Evolutionary conservation across 1,284 basidiomycete genomes (phyloP), one percentile per base, ranked within the genome.

Genomic region (Ceratobasidium theobromae): DNA sequence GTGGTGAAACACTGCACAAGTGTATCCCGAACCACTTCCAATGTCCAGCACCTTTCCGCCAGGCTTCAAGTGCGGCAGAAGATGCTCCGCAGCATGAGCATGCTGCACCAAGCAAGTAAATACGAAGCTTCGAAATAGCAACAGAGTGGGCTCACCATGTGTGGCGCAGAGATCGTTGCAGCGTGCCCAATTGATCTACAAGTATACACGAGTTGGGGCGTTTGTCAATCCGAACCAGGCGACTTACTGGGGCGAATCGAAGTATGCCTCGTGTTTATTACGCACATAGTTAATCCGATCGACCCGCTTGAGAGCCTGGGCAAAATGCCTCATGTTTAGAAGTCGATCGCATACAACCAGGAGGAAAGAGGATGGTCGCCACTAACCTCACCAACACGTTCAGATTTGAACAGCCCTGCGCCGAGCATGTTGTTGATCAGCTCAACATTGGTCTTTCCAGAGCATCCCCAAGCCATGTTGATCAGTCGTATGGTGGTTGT

Each of bases 91-190:
- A 0, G 92, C 92, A 70, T 93, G 86, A 0, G 91, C 93, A 70
- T 96, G 93, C 89, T 91, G 67, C 28, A 25, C 12, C 32, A 41
- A 27, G 18, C 6, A 27, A 27, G 43, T 60, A 60, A 45, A 41
- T n/a, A 12, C 38, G 14, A 41, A 30, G n/a, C 21, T 0, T 16
- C 28, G 14, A 25, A n/a, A 43, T 25, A 52, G n/a, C 30, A 55
- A 30, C 9, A 43, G 11, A 23, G 38, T 41, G 21, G 38, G 66
- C 74, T 46, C 43, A 88, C 89, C 91, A 94, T 95, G 74, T 95
- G 93, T 1, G 93, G 93, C 0, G 93, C 94, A 52, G 88, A 90
- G 69, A 95, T 95, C 0, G 93, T 96, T 21, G 93, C 93, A 12
- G 84, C 86, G 70, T 88, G 81, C 1, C 88, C 88, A 60, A 93